Evolutionary conservation across 1,139 yeast species (phyloP).

Genomic region (Candida sp.): DNA sequence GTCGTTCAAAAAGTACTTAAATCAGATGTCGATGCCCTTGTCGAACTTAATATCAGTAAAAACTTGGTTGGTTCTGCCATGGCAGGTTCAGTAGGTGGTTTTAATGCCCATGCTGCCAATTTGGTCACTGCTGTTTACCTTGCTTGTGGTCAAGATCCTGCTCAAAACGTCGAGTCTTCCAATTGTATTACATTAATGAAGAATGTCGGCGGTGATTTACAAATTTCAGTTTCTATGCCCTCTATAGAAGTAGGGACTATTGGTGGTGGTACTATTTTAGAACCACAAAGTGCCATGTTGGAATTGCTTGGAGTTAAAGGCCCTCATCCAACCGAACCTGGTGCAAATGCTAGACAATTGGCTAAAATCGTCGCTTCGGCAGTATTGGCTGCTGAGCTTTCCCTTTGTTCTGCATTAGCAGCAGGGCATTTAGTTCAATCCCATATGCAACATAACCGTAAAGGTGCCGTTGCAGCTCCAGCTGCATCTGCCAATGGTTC

Average conservation of each 20-base stretch:
- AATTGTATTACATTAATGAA: slow-evolving; percentile 97
- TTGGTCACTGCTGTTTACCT: slow-evolving; percentile 88
- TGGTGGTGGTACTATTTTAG: slow-evolving; percentile 98
- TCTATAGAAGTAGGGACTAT: slow-evolving; percentile 98
- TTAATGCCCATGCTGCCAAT: slow-evolving; percentile 97
- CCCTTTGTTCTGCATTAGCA: slow-evolving; percentile 91
- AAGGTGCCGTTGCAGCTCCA: slow-evolving; percentile 35
- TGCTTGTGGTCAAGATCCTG: slow-evolving; percentile 99
- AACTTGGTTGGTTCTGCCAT: slow-evolving; percentile 95
- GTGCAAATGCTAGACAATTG: slow-evolving; percentile 90
- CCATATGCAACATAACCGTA: slow-evolving; percentile 95
- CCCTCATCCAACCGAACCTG: slow-evolving; percentile 92
- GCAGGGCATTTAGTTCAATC: slow-evolving; percentile 98
- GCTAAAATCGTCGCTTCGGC: slow-evolving; percentile 96
- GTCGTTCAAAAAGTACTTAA: slow-evolving; percentile 80
- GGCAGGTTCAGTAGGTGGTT: slow-evolving; percentile 99
- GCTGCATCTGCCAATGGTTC: slow-evolving; percentile 11
- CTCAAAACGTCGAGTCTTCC: slow-evolving; percentile 96
- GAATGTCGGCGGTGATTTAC: slow-evolving; percentile 76
- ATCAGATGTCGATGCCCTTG: slow-evolving; percentile 89
- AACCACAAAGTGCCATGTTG: slow-evolving; percentile 96
- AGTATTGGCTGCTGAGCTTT: slow-evolving; percentile 94
- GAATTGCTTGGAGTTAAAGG: slow-evolving; percentile 94
- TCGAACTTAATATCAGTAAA: slow-evolving; percentile 83
- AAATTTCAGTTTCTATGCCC: slow-evolving; percentile 96